Conservation (phyloP, 345 rosid genomes). For the Streptanthus diversifolius region DNA sequence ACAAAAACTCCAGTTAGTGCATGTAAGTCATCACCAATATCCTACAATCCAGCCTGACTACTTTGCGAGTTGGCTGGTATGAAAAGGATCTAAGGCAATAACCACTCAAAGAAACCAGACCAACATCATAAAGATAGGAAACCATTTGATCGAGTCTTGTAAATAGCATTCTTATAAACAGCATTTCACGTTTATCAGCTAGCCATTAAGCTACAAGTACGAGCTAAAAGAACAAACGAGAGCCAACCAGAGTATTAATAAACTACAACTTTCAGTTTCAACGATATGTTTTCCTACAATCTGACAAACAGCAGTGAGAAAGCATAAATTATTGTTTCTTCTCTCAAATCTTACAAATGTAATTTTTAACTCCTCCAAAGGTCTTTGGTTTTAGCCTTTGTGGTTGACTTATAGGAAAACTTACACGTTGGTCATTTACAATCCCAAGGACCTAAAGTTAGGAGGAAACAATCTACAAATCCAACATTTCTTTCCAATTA, state of each 20-base stretch:
- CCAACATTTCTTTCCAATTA: neutral
- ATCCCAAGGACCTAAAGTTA: neutral
- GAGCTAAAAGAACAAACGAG: neutral
- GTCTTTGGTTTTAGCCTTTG: neutral
- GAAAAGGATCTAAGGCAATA: neutral
- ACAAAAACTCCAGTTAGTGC: slow-evolving; percentile 1
- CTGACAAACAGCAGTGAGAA: neutral
- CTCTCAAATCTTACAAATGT: neutral
- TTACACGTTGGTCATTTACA: neutral
- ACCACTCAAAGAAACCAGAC: neutral
- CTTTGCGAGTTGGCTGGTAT: neutral
- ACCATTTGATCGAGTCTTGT: neutral
- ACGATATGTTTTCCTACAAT: neutral
- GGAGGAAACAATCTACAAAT: neutral
- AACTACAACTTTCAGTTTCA: neutral
- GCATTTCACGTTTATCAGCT: neutral
- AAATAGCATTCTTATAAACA: neutral
- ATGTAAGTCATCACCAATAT: neutral
- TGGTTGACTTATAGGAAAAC: neutral
- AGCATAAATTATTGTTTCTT: neutral
- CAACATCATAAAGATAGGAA: neutral
- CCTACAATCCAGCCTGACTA: neutral
- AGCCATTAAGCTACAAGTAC: neutral
- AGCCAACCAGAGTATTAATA: neutral
- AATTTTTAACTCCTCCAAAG: neutral